A percentile compares a stretch with the other conserved stretches of the same genome.
These are phyloP conservation scores for Puccinia triticina DNA, from an alignment of 1,284 basidiomycete species.

Conservation along the genomic window DNA sequence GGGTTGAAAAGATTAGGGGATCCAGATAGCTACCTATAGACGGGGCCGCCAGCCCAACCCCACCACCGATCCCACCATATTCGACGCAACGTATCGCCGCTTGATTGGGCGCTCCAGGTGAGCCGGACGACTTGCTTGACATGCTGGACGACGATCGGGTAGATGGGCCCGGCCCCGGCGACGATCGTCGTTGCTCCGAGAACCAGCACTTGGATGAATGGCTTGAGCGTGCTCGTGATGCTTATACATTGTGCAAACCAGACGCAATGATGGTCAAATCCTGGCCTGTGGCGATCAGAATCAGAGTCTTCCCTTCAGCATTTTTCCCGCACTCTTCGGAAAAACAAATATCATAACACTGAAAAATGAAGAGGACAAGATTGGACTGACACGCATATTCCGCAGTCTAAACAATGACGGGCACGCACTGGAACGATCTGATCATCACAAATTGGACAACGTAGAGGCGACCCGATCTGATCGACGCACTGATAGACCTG, in stretches of 20 bases:
- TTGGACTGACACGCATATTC: constrained; percentile 19
- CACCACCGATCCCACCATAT: constrained; percentile 47
- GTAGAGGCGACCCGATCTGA: constrained; percentile 4
- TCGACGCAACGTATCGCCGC: constrained; percentile 20
- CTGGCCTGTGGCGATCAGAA: not conserved
- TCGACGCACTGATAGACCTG: constrained; percentile 32
- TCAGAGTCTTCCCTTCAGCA: not conserved
- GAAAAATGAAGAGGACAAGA: not conserved
- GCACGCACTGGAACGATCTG: constrained; percentile 17
- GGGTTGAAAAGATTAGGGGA: no score
- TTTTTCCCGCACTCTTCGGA: not conserved
- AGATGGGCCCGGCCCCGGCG: not conserved
- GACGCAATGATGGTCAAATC: constrained; percentile 45
- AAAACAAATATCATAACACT: not conserved
- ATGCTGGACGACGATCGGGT: constrained; percentile 17
- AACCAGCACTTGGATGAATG: constrained; percentile 19
- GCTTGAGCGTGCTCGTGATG: constrained; percentile 30
- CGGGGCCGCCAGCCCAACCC: constrained; percentile 40
- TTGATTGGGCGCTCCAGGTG: constrained; percentile 19
- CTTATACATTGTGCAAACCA: constrained; percentile 46
- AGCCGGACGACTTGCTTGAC: constrained; percentile 18
- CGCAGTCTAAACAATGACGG: constrained; percentile 35
- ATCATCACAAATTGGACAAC: constrained; percentile 23
- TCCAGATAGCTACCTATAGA: constrained; percentile 17
- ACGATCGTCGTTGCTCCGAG: constrained; percentile 14